These are phyloP conservation scores for Cordyceps sp. DNA, from an alignment of 2,329 filamentous ascomycete species.

Conservation along the genomic window DNA sequence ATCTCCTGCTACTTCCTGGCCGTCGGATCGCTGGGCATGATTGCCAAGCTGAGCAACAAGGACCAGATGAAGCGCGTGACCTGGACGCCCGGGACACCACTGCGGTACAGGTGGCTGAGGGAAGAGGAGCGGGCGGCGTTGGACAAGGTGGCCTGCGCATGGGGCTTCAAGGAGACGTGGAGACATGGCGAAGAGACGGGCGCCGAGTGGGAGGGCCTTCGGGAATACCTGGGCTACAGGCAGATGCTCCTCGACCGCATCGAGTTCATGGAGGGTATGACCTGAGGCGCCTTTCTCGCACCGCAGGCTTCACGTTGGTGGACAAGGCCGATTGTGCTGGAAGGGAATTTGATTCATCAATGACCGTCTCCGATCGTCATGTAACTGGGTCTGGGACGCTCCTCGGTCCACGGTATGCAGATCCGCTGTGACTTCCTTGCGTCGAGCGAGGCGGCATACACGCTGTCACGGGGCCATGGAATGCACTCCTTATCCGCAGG, in stretches of 20 bases:
- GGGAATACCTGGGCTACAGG: slow-evolving; percentile 66
- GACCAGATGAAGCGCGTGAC: slow-evolving; percentile 92
- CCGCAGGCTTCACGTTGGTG: too few relatives aligned
- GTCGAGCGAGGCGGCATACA: too few relatives aligned
- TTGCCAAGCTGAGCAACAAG: slow-evolving; percentile 75
- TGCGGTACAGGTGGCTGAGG: slow-evolving; percentile 68
- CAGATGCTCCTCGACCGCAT: slow-evolving; percentile 84
- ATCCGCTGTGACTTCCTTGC: too few relatives aligned
- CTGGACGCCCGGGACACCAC: slow-evolving; percentile 68
- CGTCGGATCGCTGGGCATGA: slow-evolving; percentile 64
- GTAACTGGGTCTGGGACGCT: too few relatives aligned
- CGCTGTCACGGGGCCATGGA: too few relatives aligned
- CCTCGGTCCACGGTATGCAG: too few relatives aligned
- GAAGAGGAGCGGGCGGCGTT: slow-evolving; percentile 82
- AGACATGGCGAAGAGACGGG: slow-evolving; percentile 82
- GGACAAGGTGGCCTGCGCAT: slow-evolving; percentile 72
- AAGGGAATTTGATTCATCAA: too few relatives aligned
- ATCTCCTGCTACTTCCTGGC: slow-evolving; percentile 72
- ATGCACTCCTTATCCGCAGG: too few relatives aligned
- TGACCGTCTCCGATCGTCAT: too few relatives aligned
- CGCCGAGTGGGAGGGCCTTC: slow-evolving; percentile 71
- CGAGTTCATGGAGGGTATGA: slow-evolving; percentile 86
- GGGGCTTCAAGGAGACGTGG: slow-evolving; percentile 75
- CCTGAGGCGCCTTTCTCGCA: slow-evolving; percentile 9
- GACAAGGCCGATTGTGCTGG: too few relatives aligned